Evolutionary conservation across 2,329 filamentous ascomycete species (phyloP), one percentile per base, ranked within the genome.

Genomic region (Colletotrichum shisoi): DNA sequence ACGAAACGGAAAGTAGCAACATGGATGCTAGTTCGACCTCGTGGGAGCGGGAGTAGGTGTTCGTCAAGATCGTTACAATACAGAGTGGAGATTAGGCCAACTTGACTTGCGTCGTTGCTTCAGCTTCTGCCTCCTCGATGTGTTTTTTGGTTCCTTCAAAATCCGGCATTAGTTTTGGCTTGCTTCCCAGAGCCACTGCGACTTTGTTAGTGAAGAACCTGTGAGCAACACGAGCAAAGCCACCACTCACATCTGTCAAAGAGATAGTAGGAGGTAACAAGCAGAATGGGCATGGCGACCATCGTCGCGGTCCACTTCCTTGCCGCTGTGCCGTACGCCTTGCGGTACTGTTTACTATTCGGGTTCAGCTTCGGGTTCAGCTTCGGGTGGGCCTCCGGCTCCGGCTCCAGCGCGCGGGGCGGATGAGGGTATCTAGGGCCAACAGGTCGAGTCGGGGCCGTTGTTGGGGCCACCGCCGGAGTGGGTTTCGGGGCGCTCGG

Each of bases 211-310:
- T 19, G 19, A n/a, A 53, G 4, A 13, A 37, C 31, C 31, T 34
- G 31, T 34, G 31, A 34, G 31, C 31, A 52, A 63, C 37, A 39
- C 48, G 48, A 42, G 44, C 7, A 27, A 57, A 24, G 24, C 6
- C n/a, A 48, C 17, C 12, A 40, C 82, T 76, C 65, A 84, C 83
- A 72, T 74, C 82, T 76, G 52, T 85, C 80, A 73, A 83, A 87
- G 3, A 87, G 72, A 58, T 80, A 81, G 69, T 84, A 87, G 24
- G 84, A 85, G 31, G 83, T 84, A 57, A 87, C 84, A 15, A 87
- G 68, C 4, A 86, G 71, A 39, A 87, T 81, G 2, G 85, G 85
- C 74, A 86, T 71, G 27, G 82, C 84, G 62, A 87, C 79, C 70
- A 87, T 83, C 8, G 79, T 68, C 24, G 77, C 75, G 3, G 79